phyloP scores from a whole-genome alignment of 805 yeast genomes.

The Metschnikowia reukaufii region DNA sequence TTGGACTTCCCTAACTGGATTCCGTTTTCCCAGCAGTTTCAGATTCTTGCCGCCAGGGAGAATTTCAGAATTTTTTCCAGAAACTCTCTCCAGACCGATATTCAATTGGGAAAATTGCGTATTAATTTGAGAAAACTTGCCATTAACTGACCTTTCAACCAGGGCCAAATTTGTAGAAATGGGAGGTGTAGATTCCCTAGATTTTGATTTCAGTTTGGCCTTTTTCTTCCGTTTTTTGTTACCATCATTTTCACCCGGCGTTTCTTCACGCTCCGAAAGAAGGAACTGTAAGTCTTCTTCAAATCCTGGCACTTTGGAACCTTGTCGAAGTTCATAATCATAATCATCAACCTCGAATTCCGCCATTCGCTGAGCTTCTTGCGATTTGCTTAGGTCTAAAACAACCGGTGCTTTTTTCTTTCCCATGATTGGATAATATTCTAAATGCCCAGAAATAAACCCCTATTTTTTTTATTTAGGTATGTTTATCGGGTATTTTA shows the following conservation, averaged over 20 bases:
- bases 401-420: constrained; percentile 5
- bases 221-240: constrained; percentile 1
- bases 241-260: neutral
- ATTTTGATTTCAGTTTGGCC: neutral
- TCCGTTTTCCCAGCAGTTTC: neutral
- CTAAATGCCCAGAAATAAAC: neutral
- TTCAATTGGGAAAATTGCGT: neutral
- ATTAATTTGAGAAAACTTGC: neutral
- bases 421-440: neutral
- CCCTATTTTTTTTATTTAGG: neutral
- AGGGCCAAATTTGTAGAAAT: neutral
- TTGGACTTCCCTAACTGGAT: constrained; percentile 2
- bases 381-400: constrained; percentile 8
- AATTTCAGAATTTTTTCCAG: neutral
- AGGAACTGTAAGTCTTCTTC: constrained; percentile 34
- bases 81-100: neutral
- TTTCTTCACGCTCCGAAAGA: constrained; percentile 16
- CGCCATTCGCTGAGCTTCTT: neutral
- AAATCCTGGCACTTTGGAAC: constrained; percentile 19
- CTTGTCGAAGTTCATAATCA: constrained; percentile 20
- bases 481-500: too few species aligned
- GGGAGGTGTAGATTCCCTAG: neutral
- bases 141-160: neutral
- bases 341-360: constrained; percentile 20
- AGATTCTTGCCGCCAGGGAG: neutral